Evolutionary conservation across 345 rosid species (phyloP).

Genomic region (Ricinus communis): DNA sequence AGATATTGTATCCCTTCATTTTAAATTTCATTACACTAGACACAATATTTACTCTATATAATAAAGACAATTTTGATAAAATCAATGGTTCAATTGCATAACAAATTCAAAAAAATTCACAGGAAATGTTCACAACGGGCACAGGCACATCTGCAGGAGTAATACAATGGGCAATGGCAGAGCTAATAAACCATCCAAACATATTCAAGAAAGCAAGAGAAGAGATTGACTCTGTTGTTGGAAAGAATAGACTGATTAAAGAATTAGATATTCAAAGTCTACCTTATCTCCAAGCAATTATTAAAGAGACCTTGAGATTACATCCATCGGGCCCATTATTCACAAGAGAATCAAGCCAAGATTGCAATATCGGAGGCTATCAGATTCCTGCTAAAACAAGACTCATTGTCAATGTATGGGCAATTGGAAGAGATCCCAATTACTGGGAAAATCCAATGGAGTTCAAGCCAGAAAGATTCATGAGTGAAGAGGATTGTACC

Average conservation of each 20-base stretch:
- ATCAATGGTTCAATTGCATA: no score
- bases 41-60: no score
- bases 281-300: conserved; percentile 6
- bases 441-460: conserved; percentile 1
- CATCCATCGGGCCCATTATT: conserved; percentile 14
- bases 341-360: conserved; percentile 8
- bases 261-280: conserved; percentile 9
- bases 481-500: neutral
- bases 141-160: conserved; percentile 6
- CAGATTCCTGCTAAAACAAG: neutral
- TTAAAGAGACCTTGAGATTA: conserved; percentile 4
- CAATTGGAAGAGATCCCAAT: conserved; percentile 9
- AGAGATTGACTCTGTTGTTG: neutral
- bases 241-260: neutral
- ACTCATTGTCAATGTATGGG: conserved; percentile 5
- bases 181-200: conserved; percentile 12
- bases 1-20: no score
- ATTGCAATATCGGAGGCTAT: conserved; percentile 7
- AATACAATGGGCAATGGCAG: conserved; percentile 20
- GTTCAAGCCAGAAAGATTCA: conserved; percentile 5
- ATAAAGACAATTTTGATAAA: no score
- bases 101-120: neutral
- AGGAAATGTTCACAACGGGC: conserved; percentile 7
- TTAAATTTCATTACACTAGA: no score
- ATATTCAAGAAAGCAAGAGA: conserved; percentile 6